Conservation (phyloP, 495 filamentous ascomycete genomes). For the Penicillium fimorum region DNA sequence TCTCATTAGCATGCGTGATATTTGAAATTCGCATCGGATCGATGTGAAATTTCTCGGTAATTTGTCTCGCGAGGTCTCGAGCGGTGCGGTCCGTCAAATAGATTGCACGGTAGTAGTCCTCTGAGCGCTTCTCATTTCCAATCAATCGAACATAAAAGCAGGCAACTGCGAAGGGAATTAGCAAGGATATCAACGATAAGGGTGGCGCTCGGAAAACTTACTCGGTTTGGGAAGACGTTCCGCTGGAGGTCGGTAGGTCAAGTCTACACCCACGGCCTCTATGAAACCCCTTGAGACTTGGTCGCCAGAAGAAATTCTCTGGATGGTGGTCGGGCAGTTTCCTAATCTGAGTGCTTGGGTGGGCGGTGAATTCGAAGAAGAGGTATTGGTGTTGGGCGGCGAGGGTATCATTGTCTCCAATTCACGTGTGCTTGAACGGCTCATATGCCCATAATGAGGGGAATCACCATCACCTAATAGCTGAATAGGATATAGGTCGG, state of each 20-base stretch:
- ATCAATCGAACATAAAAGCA: conserved; percentile 80
- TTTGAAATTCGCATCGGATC: conserved; percentile 67
- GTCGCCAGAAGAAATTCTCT: conserved; percentile 43
- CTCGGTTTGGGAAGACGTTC: conserved; percentile 68
- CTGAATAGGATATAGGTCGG: conserved; percentile 79
- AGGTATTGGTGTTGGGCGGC: conserved; percentile 55
- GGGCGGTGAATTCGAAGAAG: conserved; percentile 46
- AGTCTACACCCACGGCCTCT: conserved; percentile 87
- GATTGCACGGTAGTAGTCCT: conserved; percentile 77
- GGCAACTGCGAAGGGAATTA: conserved; percentile 54
- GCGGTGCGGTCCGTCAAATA: conserved; percentile 78
- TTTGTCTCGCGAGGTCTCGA: conserved; percentile 63
- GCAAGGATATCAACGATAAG: neutral
- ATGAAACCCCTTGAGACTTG: conserved; percentile 69
- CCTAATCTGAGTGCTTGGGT: conserved; percentile 20
- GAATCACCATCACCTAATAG: conserved; percentile 67
- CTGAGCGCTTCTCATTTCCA: conserved; percentile 49
- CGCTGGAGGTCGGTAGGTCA: conserved; percentile 74
- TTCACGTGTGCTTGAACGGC: conserved; percentile 56
- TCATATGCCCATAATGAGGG: conserved; percentile 53
- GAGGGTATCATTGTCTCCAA: conserved; percentile 59
- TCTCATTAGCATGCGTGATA: conserved; percentile 65
- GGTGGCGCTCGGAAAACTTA: conserved; percentile 34
- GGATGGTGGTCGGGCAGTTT: conserved; percentile 47
- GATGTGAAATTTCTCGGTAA: conserved; percentile 76